A percentile compares a stretch with the other conserved stretches of the same genome.
Conservation (phyloP, 2,329 filamentous ascomycete species). For the Ophiocordyceps camponoti-rufipedis region DNA sequence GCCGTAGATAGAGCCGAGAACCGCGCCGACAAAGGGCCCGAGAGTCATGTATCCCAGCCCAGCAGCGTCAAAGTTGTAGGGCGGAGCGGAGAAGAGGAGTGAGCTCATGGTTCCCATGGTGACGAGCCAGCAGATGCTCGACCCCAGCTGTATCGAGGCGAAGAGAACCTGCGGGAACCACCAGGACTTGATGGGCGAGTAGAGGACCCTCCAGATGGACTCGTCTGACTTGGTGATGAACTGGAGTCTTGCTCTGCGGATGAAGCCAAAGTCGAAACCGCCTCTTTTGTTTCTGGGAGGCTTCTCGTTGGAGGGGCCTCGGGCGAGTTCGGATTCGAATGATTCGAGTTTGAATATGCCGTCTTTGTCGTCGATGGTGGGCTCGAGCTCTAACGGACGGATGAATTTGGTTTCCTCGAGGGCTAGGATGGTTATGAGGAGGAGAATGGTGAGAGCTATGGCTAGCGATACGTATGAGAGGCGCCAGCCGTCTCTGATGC, state of each 20-base stretch:
- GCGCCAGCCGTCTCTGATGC: constrained; percentile 6
- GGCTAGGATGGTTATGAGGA: constrained; percentile 6
- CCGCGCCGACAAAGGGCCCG: constrained; percentile 14
- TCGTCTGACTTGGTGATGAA: constrained; percentile 5
- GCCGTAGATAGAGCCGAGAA: constrained; percentile 17
- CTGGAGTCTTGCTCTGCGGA: neutral
- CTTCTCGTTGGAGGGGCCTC: neutral
- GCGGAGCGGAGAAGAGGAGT: constrained; percentile 6
- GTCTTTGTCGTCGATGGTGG: neutral
- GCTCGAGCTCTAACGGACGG: constrained; percentile 1
- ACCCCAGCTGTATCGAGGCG: neutral
- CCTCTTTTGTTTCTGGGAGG: neutral
- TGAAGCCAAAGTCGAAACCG: neutral
- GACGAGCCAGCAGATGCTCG: constrained; percentile 1
- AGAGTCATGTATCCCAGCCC: constrained; percentile 9
- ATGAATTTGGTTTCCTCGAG: constrained; percentile 15
- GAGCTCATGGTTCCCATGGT: neutral
- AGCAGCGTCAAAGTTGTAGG: constrained; percentile 10
- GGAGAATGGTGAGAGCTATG: constrained; percentile 7
- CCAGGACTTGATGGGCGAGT: constrained; percentile 5
- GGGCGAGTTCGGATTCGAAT: neutral
- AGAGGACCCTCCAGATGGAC: constrained; percentile 6
- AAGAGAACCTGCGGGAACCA: constrained; percentile 21
- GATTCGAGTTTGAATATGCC: neutral
- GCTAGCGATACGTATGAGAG: constrained; percentile 9